Percentiles rank a stretch among this genome's conserved stretches.
Conservation (phyloP, 306 rosid species). For the Ormosia emarginata region DNA sequence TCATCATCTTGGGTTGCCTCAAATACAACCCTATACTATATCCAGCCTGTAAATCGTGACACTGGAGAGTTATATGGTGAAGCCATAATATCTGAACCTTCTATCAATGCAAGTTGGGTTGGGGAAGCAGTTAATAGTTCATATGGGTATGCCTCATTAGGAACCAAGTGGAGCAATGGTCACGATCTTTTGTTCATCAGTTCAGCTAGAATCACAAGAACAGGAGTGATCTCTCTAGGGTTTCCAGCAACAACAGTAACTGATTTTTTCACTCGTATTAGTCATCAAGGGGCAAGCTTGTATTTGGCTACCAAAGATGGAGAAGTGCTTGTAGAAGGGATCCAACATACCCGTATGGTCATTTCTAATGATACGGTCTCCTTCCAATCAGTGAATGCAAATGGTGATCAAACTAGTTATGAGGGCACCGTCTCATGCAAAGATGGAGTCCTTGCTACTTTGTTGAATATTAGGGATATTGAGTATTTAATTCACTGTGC, state of each 20-base stretch:
- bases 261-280: conserved; percentile 13
- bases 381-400: conserved; percentile 26
- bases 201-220: conserved; percentile 34
- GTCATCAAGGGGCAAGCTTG: conserved; percentile 25
- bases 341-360: conserved; percentile 7
- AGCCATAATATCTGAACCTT: conserved; percentile 17
- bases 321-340: conserved; percentile 35
- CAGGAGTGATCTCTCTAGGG: conserved; percentile 41
- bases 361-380: conserved; percentile 24
- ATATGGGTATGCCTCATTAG: conserved; percentile 33
- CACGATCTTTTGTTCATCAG: conserved; percentile 28
- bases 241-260: conserved; percentile 22
- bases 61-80: conserved; percentile 43
- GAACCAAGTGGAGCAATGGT: conserved; percentile 32
- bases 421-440: conserved; percentile 36
- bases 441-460: conserved; percentile 20
- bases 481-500: conserved; percentile 34
- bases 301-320: conserved; percentile 47
- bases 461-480: conserved; percentile 26
- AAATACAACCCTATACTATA: conserved; percentile 12
- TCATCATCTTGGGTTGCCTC: conserved; percentile 13
- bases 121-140: conserved; percentile 16
- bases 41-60: conserved; percentile 32
- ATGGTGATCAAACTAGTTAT: conserved; percentile 13
- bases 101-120: conserved; percentile 29